Evolutionary conservation across 1,284 basidiomycete genomes (phyloP), one percentile per base, ranked within the genome.

Genomic region (Violaceomyces palustris): DNA sequence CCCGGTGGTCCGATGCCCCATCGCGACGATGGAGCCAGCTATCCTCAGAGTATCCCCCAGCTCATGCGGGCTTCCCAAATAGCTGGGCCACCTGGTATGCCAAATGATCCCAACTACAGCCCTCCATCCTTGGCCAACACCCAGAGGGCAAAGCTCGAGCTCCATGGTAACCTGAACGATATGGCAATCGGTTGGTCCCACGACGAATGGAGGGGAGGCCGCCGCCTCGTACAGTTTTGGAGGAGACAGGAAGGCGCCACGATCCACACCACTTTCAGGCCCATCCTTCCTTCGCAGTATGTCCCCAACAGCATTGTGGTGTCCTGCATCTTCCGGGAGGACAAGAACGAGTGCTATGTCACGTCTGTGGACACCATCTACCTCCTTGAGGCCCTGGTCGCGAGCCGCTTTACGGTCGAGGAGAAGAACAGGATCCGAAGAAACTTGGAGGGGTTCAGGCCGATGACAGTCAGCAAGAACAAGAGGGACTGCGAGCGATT

Each of bases 331-430:
- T 88, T 85, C 71, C 83, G 87, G 46, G 81, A 85, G 42, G 84
- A 87, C 45, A 82, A 80, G 32, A 82, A 85, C 59, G 78, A 82
- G 19, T 92, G 83, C 76, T 92, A 83, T 74, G 60, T 91, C 57
- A 97, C 92, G 11, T 93, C 89, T 0, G 92, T 96, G 52, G 92
- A 97, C 73, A 84, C 90, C 69, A 93, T 97, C 69, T 88, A 86
- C 72, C 80, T 96, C 14, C 81, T 97, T 40, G 90, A 96, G 75
- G 83, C 85, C 11, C 79, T 97, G 33, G 85, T 91, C 24, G 86
- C 84, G 21, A 81, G 82, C 29, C 79, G 84, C 36, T 93, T 94
- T 70, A 84, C 85, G 17, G 87, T 93, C 31, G 90, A 93, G 74
- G 92, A 96, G 79, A 96, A 94, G 80, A 96, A 96, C 69, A 80